Evolutionary conservation across 1,284 basidiomycete genomes (phyloP).

Genomic region (Cystobasidiaceae sp.): DNA sequence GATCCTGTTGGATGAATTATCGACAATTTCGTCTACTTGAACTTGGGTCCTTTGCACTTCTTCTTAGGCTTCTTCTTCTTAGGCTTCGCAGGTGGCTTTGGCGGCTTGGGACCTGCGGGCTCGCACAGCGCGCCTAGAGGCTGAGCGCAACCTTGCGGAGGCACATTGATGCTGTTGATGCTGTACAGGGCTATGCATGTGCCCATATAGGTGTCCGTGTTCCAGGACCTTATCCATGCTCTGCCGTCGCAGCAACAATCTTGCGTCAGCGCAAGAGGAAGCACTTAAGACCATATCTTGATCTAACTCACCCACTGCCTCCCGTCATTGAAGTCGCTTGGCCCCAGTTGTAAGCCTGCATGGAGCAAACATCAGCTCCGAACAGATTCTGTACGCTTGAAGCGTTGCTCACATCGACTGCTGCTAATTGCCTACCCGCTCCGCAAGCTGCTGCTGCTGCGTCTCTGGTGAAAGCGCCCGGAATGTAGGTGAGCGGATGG

Average conservation of each 20-base stretch:
- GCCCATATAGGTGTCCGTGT: not conserved
- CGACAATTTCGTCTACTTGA: no score
- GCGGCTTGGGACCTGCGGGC: no score
- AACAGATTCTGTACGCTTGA: not conserved
- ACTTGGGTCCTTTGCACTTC: no score
- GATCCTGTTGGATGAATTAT: no score
- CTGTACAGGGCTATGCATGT: not conserved
- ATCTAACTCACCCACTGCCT: not conserved
- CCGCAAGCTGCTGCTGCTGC: no score
- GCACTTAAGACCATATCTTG: not conserved
- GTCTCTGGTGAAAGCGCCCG: no score
- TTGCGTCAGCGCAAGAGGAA: not conserved
- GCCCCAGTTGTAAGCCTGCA: not conserved
- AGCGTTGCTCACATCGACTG: no score
- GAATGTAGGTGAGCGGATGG: no score
- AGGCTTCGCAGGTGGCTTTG: no score
- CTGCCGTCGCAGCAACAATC: not conserved
- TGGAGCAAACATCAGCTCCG: not conserved
- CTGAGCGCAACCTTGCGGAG: not conserved
- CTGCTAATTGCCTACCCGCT: no score
- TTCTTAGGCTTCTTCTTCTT: no score
- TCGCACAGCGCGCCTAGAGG: not conserved
- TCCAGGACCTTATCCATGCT: not conserved
- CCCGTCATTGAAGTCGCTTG: not conserved
- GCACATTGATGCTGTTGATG: not conserved